These are phyloP conservation scores for Maudiozyma barnettii DNA, from an alignment of 805 yeast genomes.

Conservation along the genomic window DNA sequence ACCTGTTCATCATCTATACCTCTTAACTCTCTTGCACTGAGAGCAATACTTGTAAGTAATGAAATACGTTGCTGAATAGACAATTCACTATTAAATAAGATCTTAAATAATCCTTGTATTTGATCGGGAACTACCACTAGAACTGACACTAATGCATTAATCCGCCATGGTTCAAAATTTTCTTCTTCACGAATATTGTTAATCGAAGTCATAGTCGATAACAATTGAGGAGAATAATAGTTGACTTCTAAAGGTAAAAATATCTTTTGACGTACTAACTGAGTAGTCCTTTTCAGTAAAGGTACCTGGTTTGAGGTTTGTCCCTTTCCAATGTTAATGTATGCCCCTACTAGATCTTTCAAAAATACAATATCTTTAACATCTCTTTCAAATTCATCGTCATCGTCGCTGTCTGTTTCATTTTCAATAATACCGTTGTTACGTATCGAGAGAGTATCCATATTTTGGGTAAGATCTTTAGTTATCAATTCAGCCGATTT, in stretches of 20 bases:
- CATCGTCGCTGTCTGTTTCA: conserved; percentile 23
- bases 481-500: not conserved
- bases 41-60: conserved; percentile 55
- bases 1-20: conserved; percentile 48
- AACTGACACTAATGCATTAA: conserved; percentile 58
- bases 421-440: not conserved
- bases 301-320: conserved; percentile 36
- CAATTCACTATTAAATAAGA: conserved; percentile 62
- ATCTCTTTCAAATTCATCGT: conserved; percentile 29
- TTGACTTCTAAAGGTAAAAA: conserved; percentile 50
- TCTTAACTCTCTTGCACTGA: conserved; percentile 64
- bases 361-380: conserved; percentile 55
- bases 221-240: conserved; percentile 46
- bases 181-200: conserved; percentile 47
- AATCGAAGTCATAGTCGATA: conserved; percentile 43
- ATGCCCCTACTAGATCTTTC: conserved; percentile 56
- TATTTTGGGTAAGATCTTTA: not conserved
- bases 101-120: conserved; percentile 30
- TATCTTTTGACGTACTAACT: conserved; percentile 57
- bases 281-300: conserved; percentile 32
- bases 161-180: conserved; percentile 53
- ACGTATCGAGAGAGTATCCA: not conserved
- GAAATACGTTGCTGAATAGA: conserved; percentile 71
- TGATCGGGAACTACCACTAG: conserved; percentile 45
- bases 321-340: conserved; percentile 36